Evolutionary conservation across 306 rosid species (phyloP), one percentile per base, ranked within the genome.

Genomic region (Notholithocarpus densiflorus): DNA sequence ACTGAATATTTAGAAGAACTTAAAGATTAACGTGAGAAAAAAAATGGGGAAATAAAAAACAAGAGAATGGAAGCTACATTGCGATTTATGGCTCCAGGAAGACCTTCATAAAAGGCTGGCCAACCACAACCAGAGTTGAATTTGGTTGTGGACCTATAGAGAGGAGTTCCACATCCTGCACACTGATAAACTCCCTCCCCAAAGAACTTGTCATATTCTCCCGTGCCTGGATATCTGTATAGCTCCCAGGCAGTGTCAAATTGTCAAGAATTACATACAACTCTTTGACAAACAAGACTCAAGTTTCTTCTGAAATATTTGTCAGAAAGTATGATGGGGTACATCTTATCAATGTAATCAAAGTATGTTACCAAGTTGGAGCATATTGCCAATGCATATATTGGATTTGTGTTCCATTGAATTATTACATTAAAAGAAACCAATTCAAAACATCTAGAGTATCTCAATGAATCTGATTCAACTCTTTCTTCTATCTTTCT

Each of bases 111-210:
- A 77, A 92, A 92, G 19, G 97, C 94, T 18, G 97, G 93, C 93
- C 97, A 92, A 48, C 97, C 94, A 77, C 94, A 92, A 73, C 94
- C 94, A 23, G 97, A 90, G 53, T 87, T 76, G 76, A 92, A 92
- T 72, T 92, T 90, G 40, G 97, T 87, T 6, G 80, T 86, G 20
- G 97, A 92, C 76, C 8, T 72, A 75, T 89, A 86, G 70, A 89
- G 90, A 32, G 92, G 88, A 27, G 91, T 75, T 14, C 77, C 82
- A 18, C 89, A 90, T 65, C 92, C 97, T 20, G 86, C 93, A 86
- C 97, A 89, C 57, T 23, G 79, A 85, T 92, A 92, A 53, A 92
- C 89, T 80, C 97, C 97, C 71, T 90, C 97, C 1, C 23, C 89
- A 12, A 37, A 89, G 78, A 88, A 90, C 86, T 89, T 90, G 89